Conservation (phyloP, 768 basidiomycete genomes). For the Panus rudis region DNA sequence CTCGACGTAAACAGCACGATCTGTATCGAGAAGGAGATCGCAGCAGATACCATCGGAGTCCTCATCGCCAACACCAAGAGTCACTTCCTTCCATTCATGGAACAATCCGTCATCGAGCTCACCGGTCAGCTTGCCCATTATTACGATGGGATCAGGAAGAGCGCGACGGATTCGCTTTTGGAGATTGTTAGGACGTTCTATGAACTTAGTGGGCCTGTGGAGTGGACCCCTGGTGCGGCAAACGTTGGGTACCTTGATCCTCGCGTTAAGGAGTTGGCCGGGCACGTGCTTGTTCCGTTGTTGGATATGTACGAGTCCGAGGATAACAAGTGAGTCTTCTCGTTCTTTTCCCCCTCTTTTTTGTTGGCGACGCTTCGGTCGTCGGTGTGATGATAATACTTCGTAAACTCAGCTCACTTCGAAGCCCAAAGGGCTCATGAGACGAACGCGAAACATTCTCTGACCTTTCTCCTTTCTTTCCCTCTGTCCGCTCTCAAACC, state of each 20-base stretch:
- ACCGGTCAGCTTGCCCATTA: slow-evolving; percentile 79
- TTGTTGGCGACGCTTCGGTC: not conserved
- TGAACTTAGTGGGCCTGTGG: slow-evolving; percentile 71
- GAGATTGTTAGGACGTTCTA: slow-evolving; percentile 89
- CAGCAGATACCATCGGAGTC: slow-evolving; percentile 91
- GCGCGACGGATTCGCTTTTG: slow-evolving; percentile 80
- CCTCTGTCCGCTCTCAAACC: slow-evolving; percentile 3
- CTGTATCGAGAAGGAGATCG: slow-evolving; percentile 98
- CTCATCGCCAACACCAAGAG: slow-evolving; percentile 75
- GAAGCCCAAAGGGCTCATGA: slow-evolving; percentile 54
- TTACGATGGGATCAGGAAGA: slow-evolving; percentile 97
- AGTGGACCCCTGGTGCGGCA: slow-evolving; percentile 73
- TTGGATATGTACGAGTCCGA: slow-evolving; percentile 89
- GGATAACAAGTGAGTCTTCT: slow-evolving; percentile 84
- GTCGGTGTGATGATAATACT: slow-evolving; percentile 43
- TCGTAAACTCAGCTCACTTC: slow-evolving; percentile 73
- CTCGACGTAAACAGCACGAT: slow-evolving; percentile 93
- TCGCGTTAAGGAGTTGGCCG: slow-evolving; percentile 74
- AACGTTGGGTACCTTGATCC: slow-evolving; percentile 46
- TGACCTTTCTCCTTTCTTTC: slow-evolving; percentile 24
- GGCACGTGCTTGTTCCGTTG: slow-evolving; percentile 64
- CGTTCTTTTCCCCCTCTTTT: slow-evolving; percentile 6
- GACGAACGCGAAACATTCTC: slow-evolving; percentile 35
- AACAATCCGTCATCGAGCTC: slow-evolving; percentile 73
- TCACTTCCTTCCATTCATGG: slow-evolving; percentile 90